phyloP scores from a whole-genome alignment of 228 moss, liverwort and hornwort species.

The Sphagnum fallax region DNA sequence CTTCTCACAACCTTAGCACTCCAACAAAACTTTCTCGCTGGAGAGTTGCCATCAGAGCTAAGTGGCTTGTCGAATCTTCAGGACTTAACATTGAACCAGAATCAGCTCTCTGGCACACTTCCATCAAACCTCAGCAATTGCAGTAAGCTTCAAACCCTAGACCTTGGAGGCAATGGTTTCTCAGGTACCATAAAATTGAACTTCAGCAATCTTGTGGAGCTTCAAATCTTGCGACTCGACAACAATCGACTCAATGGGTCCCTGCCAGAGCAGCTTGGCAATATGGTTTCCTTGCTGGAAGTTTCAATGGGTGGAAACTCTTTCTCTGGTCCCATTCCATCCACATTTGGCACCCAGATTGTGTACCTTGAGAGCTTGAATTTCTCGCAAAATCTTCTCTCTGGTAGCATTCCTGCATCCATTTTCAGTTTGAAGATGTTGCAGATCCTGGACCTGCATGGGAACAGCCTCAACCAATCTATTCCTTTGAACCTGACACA shows the following conservation, averaged over 20 bases:
- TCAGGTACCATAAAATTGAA: conserved; percentile 27
- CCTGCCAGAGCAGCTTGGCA: conserved; percentile 34
- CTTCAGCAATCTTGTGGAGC: conserved; percentile 33
- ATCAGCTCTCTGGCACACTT: conserved; percentile 39
- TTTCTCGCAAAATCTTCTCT: conserved; percentile 36
- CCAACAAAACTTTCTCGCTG: conserved; percentile 32
- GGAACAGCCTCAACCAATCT: conserved; percentile 29
- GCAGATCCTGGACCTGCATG: conserved; percentile 29
- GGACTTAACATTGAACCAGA: conserved; percentile 36
- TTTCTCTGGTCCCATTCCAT: conserved; percentile 49
- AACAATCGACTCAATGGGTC: conserved; percentile 37
- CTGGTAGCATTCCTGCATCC: conserved; percentile 29
- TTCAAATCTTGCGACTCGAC: conserved; percentile 37
- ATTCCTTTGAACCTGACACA: conserved; percentile 34
- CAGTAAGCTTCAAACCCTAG: conserved; percentile 29
- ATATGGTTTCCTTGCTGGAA: conserved; percentile 26
- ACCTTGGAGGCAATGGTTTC: conserved; percentile 45
- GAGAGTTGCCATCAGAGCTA: conserved; percentile 40
- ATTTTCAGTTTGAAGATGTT: conserved; percentile 26
- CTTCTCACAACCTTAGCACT: conserved; percentile 40
- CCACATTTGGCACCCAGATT: conserved; percentile 18
- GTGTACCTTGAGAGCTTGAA: conserved; percentile 54
- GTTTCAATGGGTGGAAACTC: conserved; percentile 48
- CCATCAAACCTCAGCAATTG: conserved; percentile 41
- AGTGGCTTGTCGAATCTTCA: conserved; percentile 31